These are phyloP conservation scores for Sarcodon aspratus DNA, from an alignment of 768 basidiomycete genomes.

Conservation along the genomic window DNA sequence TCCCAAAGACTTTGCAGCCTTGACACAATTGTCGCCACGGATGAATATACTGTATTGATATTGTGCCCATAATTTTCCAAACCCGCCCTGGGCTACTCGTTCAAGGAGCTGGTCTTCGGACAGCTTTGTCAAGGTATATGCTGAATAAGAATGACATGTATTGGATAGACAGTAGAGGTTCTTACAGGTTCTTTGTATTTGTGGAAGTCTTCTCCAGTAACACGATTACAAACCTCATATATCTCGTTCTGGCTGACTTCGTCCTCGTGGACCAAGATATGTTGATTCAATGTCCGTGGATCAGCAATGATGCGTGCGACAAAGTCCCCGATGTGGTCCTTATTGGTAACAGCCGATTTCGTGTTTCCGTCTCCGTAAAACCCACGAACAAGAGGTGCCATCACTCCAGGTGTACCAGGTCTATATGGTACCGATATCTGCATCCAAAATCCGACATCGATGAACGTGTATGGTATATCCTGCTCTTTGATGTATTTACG, in stretches of 20 bases:
- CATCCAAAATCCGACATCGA: conserved; percentile 23
- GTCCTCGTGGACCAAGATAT: conserved; percentile 16
- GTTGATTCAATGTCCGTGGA: conserved; percentile 19
- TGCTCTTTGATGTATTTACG: conserved; percentile 13
- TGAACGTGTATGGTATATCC: conserved; percentile 17
- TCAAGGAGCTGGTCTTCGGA: conserved; percentile 2
- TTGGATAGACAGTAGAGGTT: background rate
- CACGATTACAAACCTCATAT: conserved; percentile 9
- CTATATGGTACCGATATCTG: conserved; percentile 8
- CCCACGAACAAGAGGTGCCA: background rate
- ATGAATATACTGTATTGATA: conserved; percentile 15
- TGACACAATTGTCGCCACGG: conserved; percentile 18
- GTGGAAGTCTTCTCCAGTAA: conserved; percentile 11
- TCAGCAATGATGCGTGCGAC: conserved; percentile 21
- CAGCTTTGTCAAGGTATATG: background rate
- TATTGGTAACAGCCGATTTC: conserved; percentile 12
- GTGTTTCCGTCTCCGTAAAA: conserved; percentile 11
- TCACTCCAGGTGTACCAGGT: background rate
- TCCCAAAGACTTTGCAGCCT: conserved; percentile 13
- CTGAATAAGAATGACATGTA: background rate
- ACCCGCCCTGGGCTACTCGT: background rate
- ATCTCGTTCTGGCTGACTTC: conserved; percentile 14
- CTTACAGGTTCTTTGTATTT: background rate
- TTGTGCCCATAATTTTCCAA: conserved; percentile 2
- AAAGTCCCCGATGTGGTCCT: conserved; percentile 15